Evolutionary conservation across 2,329 filamentous ascomycete genomes (phyloP), one percentile per base, ranked within the genome.

Genomic region (Alternaria sp.): DNA sequence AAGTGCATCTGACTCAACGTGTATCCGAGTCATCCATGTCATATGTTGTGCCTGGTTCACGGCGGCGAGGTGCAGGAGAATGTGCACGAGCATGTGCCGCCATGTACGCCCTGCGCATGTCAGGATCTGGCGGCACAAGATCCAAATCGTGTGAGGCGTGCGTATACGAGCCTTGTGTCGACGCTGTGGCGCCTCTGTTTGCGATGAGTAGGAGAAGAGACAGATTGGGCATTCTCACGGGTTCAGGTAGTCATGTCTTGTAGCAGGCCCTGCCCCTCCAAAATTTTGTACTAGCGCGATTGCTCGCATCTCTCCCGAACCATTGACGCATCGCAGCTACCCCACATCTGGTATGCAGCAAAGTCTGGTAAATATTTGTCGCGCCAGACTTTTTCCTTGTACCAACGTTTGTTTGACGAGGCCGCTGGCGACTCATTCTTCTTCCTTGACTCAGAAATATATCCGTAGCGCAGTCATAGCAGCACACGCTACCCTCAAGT

Each of bases 361-460:
- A 65, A 60, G 56, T 54, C 63, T 69, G 49, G 41, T 52, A 36
- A 61, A 54, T 49, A 64, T 56, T 55, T 63, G 54, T 66, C 53
- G 56, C 54, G 62, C 60, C 60, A 65, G 49, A 67, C 48, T 65
- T 65, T 76, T 75, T 62, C 62, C 59, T 75, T 74, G 68, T 72
- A 61, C 61, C 55, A 57, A 51, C 20, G 28, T 62, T 43, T 45
- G 41, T 67, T 71, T 64, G 44, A 57, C 56, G 70, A 73, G 74
- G 68, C 74, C 68, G 73, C 71, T 74, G 74, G 73, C 72, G 74
- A 78, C 76, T 74, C 69, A 66, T 61, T 56, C 57, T 48, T 43
- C 56, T 64, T 58, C 52, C 59, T 73, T 77, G 76, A 74, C 72
- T 77, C 74, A 73, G 36, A 59, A 41, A 34, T 40, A 38, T 27